Percentiles rank a stretch among this genome's conserved stretches.
Evolutionary conservation across 768 basidiomycete species (phyloP).

Genomic region (Mycena kentingensis): DNA sequence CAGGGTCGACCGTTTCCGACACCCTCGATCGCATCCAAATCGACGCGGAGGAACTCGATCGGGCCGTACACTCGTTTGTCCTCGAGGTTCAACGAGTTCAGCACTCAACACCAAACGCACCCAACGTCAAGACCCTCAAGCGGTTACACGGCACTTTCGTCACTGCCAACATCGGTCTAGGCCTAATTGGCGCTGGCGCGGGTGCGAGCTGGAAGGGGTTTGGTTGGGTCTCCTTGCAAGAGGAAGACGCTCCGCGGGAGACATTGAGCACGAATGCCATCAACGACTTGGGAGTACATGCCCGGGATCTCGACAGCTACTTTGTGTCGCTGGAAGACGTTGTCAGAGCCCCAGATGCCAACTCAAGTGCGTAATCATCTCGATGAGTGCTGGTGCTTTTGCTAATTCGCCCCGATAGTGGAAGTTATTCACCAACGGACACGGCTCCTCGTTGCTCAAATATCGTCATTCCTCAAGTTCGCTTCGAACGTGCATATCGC

Average conservation of each 20-base stretch:
- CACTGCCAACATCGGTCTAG: slow-evolving; percentile 66
- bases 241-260: slow-evolving; percentile 48
- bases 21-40: slow-evolving; percentile 71
- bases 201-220: slow-evolving; percentile 84
- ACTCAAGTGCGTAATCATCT: slow-evolving; percentile 38
- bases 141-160: slow-evolving; percentile 64
- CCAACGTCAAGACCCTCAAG: slow-evolving; percentile 42
- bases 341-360: slow-evolving; percentile 34
- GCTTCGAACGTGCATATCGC: slow-evolving; percentile 78
- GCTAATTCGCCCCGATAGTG: slow-evolving; percentile 29
- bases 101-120: slow-evolving; percentile 32
- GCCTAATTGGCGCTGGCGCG: slow-evolving; percentile 78
- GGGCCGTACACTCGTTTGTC: slow-evolving; percentile 68
- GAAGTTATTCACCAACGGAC: slow-evolving; percentile 45
- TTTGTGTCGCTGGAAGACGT: slow-evolving; percentile 42
- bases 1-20: slow-evolving; percentile 60
- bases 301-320: slow-evolving; percentile 52
- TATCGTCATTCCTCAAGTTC: slow-evolving; percentile 59
- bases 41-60: slow-evolving; percentile 75
- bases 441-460: slow-evolving; percentile 53
- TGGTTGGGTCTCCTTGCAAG: slow-evolving; percentile 69
- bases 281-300: slow-evolving; percentile 50
- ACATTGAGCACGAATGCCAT: slow-evolving; percentile 54
- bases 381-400: neutral
- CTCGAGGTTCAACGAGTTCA: slow-evolving; percentile 67